Base-by-base conservation (phyloP, 176 grass and related monocot species). In the Triticum aestivum region DNA sequence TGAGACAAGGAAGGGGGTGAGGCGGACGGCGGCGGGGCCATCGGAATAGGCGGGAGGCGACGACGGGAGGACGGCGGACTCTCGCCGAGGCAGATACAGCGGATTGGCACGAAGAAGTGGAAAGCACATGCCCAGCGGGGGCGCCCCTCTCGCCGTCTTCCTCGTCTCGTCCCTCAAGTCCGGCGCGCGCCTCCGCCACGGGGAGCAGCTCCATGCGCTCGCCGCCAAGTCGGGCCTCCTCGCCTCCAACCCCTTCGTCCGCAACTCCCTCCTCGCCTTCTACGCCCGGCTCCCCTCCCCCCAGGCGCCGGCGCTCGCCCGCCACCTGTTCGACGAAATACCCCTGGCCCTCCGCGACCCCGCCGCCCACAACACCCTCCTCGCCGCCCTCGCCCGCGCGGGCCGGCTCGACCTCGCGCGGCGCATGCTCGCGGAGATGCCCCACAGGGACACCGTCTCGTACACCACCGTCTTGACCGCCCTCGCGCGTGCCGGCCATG, bases 211-310 rank as follows among this genome's bases (percentile, higher is more conserved):
- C 71, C 94, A 97, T 52, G 91, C 89, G 71, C 56, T 92, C 38
- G 89, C 91, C 10, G 56, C 89, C 83, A 97, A 97, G 80, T 86
- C 90, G 5, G 92, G 94, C 30, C 87, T 88, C 12, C 86, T 91
- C 52, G 1, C 10, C 52, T 62, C 77, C 85, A 91, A 90, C 65
- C 47, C 62, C 20, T 94, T 94, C 84, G 89, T 94, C 33, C 94
- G 90, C 88, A 94, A 91, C 88, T 91, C 94, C 52, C 83, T 97
- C 59, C 90, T 97, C 86, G 78, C 87, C 52, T 87, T 85, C 78
- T 97, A 94, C 65, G 80, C 90, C 13, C 84, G 90, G 0, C 61
- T 69, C 21, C 61, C 84, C 9, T 47, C 79, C 44, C 11, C 66
- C 49, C 78, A 87, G 6, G 59, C 73, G 8, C 20, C 66, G 18